A percentile compares a stretch with the other conserved stretches of the same genome.
These are phyloP conservation scores for Hydnomerulius pinastri DNA, from an alignment of 768 basidiomycete species.

Conservation along the genomic window DNA sequence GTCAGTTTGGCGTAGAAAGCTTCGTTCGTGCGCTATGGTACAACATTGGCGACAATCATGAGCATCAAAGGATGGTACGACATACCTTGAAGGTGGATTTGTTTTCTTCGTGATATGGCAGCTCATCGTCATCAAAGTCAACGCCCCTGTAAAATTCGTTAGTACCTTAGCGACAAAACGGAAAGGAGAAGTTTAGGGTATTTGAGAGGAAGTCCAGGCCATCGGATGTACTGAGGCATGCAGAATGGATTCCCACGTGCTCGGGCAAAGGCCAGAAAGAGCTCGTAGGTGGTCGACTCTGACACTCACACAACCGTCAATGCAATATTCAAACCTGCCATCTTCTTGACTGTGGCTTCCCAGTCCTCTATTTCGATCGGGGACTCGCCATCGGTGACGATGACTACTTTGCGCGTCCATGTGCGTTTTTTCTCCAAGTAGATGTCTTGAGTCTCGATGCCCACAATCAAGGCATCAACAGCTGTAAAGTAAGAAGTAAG, in stretches of 20 bases:
- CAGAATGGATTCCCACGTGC: neutral
- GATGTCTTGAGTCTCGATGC: constrained; percentile 71
- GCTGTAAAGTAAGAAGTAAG: constrained; percentile 43
- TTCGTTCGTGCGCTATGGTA: constrained; percentile 69
- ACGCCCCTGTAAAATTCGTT: constrained; percentile 62
- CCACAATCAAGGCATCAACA: constrained; percentile 86
- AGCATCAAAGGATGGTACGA: neutral
- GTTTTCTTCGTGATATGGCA: constrained; percentile 60
- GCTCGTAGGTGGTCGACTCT: too few species aligned
- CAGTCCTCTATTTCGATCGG: constrained; percentile 75
- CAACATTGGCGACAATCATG: neutral
- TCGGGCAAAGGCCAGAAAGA: constrained; percentile 21
- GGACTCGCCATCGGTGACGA: constrained; percentile 86
- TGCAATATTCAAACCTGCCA: constrained; percentile 57
- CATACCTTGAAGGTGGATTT: constrained; percentile 76
- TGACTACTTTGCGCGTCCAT: constrained; percentile 82
- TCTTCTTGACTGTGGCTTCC: constrained; percentile 65
- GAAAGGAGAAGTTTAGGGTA: neutral
- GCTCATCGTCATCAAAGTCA: constrained; percentile 80
- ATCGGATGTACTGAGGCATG: neutral
- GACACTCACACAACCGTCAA: constrained; percentile 71
- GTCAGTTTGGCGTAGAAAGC: constrained; percentile 58
- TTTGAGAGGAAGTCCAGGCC: too few species aligned
- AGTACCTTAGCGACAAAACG: neutral
- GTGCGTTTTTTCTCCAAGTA: constrained; percentile 72